A percentile compares a stretch with the other conserved stretches of the same genome.
phyloP scores from a whole-genome alignment of 805 yeast genomes.

The Ogataea glucozyma region DNA sequence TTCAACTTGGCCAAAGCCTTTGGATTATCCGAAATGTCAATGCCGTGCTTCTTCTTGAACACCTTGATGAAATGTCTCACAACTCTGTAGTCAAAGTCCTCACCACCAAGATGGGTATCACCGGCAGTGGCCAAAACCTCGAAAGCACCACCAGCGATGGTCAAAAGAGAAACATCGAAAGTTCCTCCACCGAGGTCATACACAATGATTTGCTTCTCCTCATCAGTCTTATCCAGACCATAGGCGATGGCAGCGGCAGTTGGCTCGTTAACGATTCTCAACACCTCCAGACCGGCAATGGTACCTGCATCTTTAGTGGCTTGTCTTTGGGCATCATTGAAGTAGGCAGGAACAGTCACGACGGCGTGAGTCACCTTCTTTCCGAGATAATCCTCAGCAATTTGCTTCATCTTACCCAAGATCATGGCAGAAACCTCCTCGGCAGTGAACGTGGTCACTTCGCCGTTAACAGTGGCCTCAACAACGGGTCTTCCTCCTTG shows the following conservation, averaged over 20 bases:
- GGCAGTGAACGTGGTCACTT: conserved; percentile 82
- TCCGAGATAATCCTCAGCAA: conserved; percentile 90
- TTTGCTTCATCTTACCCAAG: conserved; percentile 85
- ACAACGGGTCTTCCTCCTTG: conserved; percentile 85
- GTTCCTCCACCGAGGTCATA: conserved; percentile 99
- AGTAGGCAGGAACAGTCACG: conserved; percentile 91
- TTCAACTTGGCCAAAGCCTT: conserved; percentile 91
- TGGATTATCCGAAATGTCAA: conserved; percentile 77
- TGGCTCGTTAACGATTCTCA: conserved; percentile 91
- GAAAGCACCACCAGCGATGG: conserved; percentile 78
- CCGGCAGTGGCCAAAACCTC: conserved; percentile 85
- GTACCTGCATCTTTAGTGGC: conserved; percentile 94
- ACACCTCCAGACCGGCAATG: conserved; percentile 84
- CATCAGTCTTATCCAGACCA: conserved; percentile 81
- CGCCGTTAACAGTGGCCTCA: conserved; percentile 87
- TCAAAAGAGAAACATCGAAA: conserved; percentile 76
- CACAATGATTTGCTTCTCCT: conserved; percentile 86
- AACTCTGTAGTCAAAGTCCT: conserved; percentile 75
- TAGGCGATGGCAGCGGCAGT: conserved; percentile 98
- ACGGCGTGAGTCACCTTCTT: conserved; percentile 84
- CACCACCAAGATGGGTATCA: conserved; percentile 83
- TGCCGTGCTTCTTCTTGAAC: conserved; percentile 89
- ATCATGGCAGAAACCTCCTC: conserved; percentile 96
- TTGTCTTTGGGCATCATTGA: conserved; percentile 92
- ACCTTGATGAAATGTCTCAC: conserved; percentile 86